Evolutionary conservation across 371 early-diverging fungal species (phyloP).

Genomic region (Mortierella sp.): DNA sequence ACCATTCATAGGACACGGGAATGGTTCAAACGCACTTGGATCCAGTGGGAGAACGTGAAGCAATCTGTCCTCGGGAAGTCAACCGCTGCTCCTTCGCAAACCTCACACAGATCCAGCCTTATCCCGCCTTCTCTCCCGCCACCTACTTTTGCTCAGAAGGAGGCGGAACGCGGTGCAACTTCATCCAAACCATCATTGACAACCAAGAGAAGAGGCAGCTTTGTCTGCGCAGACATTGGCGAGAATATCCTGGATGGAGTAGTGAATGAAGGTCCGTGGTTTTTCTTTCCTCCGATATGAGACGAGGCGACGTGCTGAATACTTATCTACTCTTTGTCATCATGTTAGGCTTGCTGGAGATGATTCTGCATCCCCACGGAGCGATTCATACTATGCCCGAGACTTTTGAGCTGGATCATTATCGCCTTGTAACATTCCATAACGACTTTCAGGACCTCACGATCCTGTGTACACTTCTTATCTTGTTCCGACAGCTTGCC

Average conservation of each 20-base stretch:
- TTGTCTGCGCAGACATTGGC: constrained; percentile 43
- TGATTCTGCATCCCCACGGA: constrained; percentile 39
- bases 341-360: constrained; percentile 42
- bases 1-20: constrained; percentile 43
- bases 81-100: neutral
- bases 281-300: neutral
- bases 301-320: neutral
- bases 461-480: constrained; percentile 68
- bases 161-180: constrained; percentile 1
- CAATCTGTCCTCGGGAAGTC: constrained; percentile 25
- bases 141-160: neutral
- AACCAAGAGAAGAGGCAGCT: constrained; percentile 29
- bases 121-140: neutral
- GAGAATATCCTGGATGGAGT: constrained; percentile 53
- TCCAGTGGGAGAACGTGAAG: constrained; percentile 49
- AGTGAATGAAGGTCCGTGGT: constrained; percentile 44
- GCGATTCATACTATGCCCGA: constrained; percentile 58
- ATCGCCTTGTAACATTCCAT: constrained; percentile 70
- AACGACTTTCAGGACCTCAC: constrained; percentile 82
- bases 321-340: neutral
- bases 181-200: constrained; percentile 25
- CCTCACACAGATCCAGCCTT: constrained; percentile 10
- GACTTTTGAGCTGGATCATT: constrained; percentile 71
- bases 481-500: constrained; percentile 71
- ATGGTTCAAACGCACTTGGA: constrained; percentile 58